Base-by-base conservation (phyloP, 768 basidiomycete genomes). In the Russula virescens region DNA sequence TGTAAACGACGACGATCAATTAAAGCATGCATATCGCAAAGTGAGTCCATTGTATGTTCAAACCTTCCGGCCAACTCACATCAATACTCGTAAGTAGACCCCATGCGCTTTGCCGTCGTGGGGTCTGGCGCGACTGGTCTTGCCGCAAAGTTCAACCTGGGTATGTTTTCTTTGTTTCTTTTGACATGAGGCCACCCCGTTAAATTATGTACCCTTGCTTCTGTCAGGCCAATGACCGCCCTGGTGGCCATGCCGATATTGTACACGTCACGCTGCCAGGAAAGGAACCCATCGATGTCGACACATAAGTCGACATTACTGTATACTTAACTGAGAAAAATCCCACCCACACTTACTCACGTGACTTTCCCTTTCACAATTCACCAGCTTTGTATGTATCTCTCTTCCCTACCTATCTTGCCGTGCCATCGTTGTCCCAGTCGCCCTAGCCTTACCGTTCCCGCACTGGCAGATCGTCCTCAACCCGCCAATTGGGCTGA, bases 121-220 rank as follows among this genome's bases (percentile, higher is more conserved):
- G 90, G 88, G 5, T 85, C 87, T 48, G 89, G 89, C 9, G 83
- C 87, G n/a, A 84, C 87, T 38, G 89, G 89, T n/a, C 79, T 92
- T 3, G 85, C 79, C 23, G 86, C 88, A n/a, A n/a, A n/a, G n/a
- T n/a, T n/a, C n/a, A 16, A 84, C 86, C 11, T 91, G 89, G 88
- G 87, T 85, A 60, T 64, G 79, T 70, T 21, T 34, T 48, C 55
- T 18, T 23, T 25, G 6, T 16, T 54, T 9, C 26, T 35, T 21
- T 60, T 49, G 23, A 42, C 48, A 21, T 6, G 16, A 31, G 0
- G 5, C 23, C 34, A 11, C 7, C n/a, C 10, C 11, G 23, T 6
- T 50, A 42, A 5, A 58, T n/a, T 21, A 25, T 11, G n/a, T 21
- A 25, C 38, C 13, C 38, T 21, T 1, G 3, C 19, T 5, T 50